These are phyloP conservation scores for Polytrichum formosum DNA, from an alignment of 225 moss, liverwort and hornwort species.

Conservation along the genomic window DNA sequence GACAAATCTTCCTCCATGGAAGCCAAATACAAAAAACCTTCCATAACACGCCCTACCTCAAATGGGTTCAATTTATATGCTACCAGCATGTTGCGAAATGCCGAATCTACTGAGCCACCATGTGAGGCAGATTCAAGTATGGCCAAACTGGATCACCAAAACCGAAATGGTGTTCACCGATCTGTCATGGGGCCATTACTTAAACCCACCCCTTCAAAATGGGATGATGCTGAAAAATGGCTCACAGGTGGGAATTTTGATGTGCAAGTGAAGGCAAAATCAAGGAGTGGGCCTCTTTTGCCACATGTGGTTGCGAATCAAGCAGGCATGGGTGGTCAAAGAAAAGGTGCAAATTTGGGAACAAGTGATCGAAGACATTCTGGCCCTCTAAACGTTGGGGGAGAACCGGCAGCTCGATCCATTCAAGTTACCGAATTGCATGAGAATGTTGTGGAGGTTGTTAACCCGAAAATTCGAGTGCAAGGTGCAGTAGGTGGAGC, in stretches of 20 bases:
- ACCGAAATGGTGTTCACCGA: slow-evolving; percentile 12
- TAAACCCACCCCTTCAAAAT: slow-evolving; percentile 94
- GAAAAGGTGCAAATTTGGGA: slow-evolving; percentile 45
- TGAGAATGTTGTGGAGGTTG: slow-evolving; percentile 3
- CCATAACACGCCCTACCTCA: slow-evolving; percentile 22
- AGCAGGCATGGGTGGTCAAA: slow-evolving; percentile 56
- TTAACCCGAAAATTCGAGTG: slow-evolving; percentile 1
- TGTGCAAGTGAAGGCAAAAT: slow-evolving; percentile 34
- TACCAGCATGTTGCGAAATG: slow-evolving; percentile 48
- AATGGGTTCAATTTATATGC: slow-evolving; percentile 85
- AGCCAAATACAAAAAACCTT: slow-evolving; percentile 13
- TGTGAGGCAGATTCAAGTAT: slow-evolving; percentile 14
- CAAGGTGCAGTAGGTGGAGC: background rate
- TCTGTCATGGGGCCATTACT: slow-evolving; percentile 45
- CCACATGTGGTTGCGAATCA: slow-evolving; percentile 53
- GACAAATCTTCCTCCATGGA: slow-evolving; percentile 42
- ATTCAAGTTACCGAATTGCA: slow-evolving; percentile 5
- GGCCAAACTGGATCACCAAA: slow-evolving; percentile 41
- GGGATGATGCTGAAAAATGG: slow-evolving; percentile 99
- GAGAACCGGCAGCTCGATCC: background rate
- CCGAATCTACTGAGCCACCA: slow-evolving; percentile 12
- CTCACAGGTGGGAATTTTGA: slow-evolving; percentile 47
- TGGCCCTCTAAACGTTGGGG: slow-evolving; percentile 25
- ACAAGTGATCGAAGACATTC: slow-evolving; percentile 2
- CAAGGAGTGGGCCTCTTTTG: slow-evolving; percentile 62